Base-by-base conservation (phyloP, 192 early-diverging fungal genomes). In the Paraglomus occultum region DNA sequence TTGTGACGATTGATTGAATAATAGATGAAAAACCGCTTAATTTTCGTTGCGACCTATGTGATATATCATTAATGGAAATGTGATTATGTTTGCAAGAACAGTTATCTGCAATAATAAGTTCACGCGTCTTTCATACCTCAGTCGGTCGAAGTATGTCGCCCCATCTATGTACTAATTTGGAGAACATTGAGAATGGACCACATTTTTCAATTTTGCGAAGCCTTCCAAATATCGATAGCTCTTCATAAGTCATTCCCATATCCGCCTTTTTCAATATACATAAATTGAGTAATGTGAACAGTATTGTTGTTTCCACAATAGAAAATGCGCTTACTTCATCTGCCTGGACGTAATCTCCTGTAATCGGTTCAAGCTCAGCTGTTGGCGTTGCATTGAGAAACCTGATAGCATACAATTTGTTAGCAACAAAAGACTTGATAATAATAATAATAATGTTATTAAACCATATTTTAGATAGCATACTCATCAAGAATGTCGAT, bases 1-100 rank as follows among this genome's bases (percentile, higher is more conserved):
- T 99, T 99, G 82, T 99, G 97, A 46, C 97, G 87, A 84, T 99
- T 99, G 64, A 99, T 95, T 7, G 95, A 85, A 72, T 98, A 96
- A 77, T 85, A 99, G 68, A 90, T 94, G 77, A 97, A 99, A 79
- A 99, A 98, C 11, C 83, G 78, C 79, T 98, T 98, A 53, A 99
- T 96, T 67, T 98, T 98, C 10, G 74, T 81, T 0, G 94, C 96
- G 71, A 99, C 84, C 87, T 93, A n/a, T n/a, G 66, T 63, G 31
- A 39, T 48, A 22, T 38, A 49, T 76, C 4, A 43, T 31, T 58
- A 12, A 68, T 69, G 40, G 31, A 59, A 64, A 23, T 70, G 14
- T 22, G 38, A 44, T 49, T 9, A 60, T 53, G 49, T 23, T 45
- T 51, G 57, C 39, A 31, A 47, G 14, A 8, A 23, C 8, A 14